Evolutionary conservation across 176 grass and related monocot genomes (phyloP).

Genomic region (Juncus inflexus): DNA sequence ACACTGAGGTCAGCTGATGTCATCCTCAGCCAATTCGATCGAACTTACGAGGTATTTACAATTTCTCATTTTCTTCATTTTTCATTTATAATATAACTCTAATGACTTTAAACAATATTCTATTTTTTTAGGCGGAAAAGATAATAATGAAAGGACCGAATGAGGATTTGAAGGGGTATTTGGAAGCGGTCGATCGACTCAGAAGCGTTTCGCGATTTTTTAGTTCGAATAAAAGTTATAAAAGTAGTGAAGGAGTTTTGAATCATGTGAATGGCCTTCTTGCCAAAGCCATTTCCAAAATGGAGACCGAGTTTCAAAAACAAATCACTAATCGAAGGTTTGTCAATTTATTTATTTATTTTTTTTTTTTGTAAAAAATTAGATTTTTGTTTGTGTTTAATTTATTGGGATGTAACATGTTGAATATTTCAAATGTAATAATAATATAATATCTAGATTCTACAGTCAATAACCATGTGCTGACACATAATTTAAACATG

Average conservation of each 20-base stretch:
- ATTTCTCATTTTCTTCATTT: neutral
- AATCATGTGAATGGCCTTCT: conserved; percentile 63
- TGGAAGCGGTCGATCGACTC: conserved; percentile 71
- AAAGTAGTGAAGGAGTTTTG: conserved; percentile 76
- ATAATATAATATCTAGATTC: too few relatives aligned
- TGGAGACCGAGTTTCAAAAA: conserved; percentile 78
- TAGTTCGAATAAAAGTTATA: conserved; percentile 83
- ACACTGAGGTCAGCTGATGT: conserved; percentile 88
- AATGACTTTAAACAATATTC: neutral
- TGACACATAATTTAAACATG: too few relatives aligned
- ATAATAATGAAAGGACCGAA: conserved; percentile 74
- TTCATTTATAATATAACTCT: neutral
- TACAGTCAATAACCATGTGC: too few relatives aligned
- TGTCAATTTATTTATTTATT: conserved; percentile 9
- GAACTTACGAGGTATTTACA: conserved; percentile 53
- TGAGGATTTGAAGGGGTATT: conserved; percentile 73
- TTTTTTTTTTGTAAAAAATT: conserved; percentile 7
- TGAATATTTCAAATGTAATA: too few relatives aligned
- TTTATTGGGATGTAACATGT: neutral
- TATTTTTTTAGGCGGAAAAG: conserved; percentile 59
- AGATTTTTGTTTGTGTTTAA: conserved; percentile 10
- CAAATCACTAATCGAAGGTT: conserved; percentile 67
- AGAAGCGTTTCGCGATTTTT: conserved; percentile 77
- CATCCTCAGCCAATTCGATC: conserved; percentile 84
- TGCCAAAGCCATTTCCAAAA: conserved; percentile 65